Conservation (phyloP, 441 rosid genomes). For the Pelargonium fulgidum region DNA sequence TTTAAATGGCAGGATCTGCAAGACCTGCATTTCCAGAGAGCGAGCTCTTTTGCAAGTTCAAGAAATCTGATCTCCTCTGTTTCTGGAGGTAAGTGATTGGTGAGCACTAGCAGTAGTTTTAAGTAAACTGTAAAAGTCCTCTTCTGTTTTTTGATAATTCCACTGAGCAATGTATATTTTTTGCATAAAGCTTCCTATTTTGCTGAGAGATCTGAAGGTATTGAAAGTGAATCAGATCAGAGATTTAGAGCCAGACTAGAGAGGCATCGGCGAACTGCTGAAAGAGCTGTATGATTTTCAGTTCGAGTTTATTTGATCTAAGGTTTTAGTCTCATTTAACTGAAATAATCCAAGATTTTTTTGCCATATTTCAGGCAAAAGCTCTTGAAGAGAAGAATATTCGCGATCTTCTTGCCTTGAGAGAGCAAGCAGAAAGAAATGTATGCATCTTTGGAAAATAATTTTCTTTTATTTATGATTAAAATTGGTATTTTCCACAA, state of each 20-base stretch:
- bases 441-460: constrained; percentile 26
- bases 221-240: constrained; percentile 83
- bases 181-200: constrained; percentile 26
- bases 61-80: constrained; percentile 44
- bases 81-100: constrained; percentile 33
- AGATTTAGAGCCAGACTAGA: constrained; percentile 91
- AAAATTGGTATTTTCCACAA: constrained; percentile 1
- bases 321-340: constrained; percentile 6
- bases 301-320: background rate
- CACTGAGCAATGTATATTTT: constrained; percentile 18
- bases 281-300: constrained; percentile 59
- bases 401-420: constrained; percentile 84
- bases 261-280: constrained; percentile 82
- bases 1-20: constrained; percentile 38
- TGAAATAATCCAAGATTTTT: constrained; percentile 14
- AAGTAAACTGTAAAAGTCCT: background rate
- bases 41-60: constrained; percentile 38
- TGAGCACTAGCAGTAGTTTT: constrained; percentile 5
- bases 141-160: background rate
- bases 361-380: constrained; percentile 56
- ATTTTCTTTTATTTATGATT: background rate
- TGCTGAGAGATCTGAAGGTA: constrained; percentile 37
- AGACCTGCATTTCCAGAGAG: constrained; percentile 41
- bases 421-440: constrained; percentile 86
- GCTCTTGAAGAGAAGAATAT: constrained; percentile 92